These are phyloP conservation scores for Zopfia rhizophila DNA, from an alignment of 2,329 filamentous ascomycete genomes.

Conservation along the genomic window DNA sequence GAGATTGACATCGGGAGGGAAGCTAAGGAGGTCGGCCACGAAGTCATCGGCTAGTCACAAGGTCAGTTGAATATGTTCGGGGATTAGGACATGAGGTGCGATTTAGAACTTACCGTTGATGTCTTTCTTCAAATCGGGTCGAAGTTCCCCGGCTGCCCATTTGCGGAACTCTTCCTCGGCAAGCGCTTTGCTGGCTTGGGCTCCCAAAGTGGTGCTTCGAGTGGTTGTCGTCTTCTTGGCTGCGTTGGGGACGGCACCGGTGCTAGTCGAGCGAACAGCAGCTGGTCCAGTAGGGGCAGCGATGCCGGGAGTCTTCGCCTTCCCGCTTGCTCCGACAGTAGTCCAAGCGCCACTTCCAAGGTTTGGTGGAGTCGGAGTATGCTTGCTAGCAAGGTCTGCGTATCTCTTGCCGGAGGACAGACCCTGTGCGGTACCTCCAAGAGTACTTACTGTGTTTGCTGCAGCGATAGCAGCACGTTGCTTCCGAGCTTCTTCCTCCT, in stretches of 20 bases:
- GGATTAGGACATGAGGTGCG: too few relatives aligned
- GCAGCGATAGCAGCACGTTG: conserved; percentile 71
- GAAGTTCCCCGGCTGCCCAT: conserved; percentile 85
- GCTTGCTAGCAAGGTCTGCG: conserved; percentile 91
- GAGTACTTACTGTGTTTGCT: conserved; percentile 53
- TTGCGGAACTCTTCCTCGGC: conserved; percentile 94
- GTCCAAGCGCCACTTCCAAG: conserved; percentile 78
- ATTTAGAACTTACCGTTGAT: conserved; percentile 72
- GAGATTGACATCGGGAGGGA: conserved; percentile 81
- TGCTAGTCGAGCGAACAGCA: conserved; percentile 59
- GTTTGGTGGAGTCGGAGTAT: conserved; percentile 57
- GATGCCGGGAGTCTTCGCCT: conserved; percentile 79
- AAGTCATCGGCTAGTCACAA: conserved; percentile 78
- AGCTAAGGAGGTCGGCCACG: conserved; percentile 76
- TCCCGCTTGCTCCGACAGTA: conserved; percentile 92
- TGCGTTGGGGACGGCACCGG: conserved; percentile 53
- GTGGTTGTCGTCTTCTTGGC: conserved; percentile 66
- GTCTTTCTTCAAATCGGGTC: conserved; percentile 74
- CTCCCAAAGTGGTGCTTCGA: conserved; percentile 59
- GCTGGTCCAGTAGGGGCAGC: conserved; percentile 63
- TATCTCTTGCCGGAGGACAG: conserved; percentile 79
- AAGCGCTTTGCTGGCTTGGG: conserved; percentile 59
- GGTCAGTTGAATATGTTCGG: conserved; percentile 26
- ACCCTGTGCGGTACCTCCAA: conserved; percentile 57
- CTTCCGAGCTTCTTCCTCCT: conserved; percentile 93